Base-by-base conservation (phyloP, 495 filamentous ascomycete species). In the Apodospora peruviana region DNA sequence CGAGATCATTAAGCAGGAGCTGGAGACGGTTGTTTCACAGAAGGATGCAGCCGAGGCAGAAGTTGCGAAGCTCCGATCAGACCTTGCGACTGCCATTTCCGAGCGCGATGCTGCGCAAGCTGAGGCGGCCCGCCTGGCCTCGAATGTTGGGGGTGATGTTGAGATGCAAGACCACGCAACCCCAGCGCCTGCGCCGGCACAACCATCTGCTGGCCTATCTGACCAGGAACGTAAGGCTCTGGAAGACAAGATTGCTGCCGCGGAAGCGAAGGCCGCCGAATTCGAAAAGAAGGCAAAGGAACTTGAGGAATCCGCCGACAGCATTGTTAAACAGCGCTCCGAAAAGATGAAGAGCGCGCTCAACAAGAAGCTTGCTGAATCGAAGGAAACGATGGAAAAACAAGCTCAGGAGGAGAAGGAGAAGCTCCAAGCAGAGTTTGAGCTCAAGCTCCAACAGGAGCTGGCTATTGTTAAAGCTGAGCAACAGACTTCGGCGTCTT, bases 291-390 rank as follows among this genome's bases (percentile, higher is more conserved):
- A 80, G 48, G 70, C 71, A 17, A 65, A 68, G 47, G 70, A 75
- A 22, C 55, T 78, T 14, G 80, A 85, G 46, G 75, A 82, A 0
- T 68, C 72, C 5, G 61, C 73, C 3, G 72, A 79, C 37, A 59
- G 45, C 38, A 84, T 79, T 47, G 62, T 86, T 43, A 83, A 86
- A 53, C 71, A 75, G 47, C 78, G 87, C 24, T 77, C 83, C 1
- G 83, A 90, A 7, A 81, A 78, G 59, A 80, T 93, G 77, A 91
- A 88, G 62, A 75, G 75, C 17, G 66, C 76, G 10, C 78, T 88
- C 50, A 86, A 82, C 47, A 82, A 77, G 56, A 88, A 84, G 58
- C 70, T 95, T 5, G 71, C 65, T 4, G 86, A 91, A 48, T 71
- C 79, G 8, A 79, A 78, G 48, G 69, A 80, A 51, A 45, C 57